phyloP scores from a whole-genome alignment of 2,329 filamentous ascomycete species.

The Cercospora zeae-maydis region DNA sequence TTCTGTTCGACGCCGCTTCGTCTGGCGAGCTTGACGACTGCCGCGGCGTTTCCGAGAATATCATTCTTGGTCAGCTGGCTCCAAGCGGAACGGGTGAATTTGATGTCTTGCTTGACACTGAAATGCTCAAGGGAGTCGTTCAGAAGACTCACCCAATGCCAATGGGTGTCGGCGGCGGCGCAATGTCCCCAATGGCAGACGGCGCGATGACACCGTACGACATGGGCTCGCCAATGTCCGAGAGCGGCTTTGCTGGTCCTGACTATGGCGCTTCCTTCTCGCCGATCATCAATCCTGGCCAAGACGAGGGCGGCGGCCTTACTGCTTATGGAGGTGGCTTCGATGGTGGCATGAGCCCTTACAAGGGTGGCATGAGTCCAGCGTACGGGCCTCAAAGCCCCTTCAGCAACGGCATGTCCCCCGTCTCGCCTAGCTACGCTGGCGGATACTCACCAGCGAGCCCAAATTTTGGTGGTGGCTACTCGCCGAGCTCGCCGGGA shows the following conservation, averaged over 20 bases:
- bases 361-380: slow-evolving; percentile 52
- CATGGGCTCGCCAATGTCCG: slow-evolving; percentile 60
- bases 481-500: slow-evolving; percentile 42
- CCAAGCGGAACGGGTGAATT: slow-evolving; percentile 97
- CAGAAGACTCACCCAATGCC: slow-evolving; percentile 54
- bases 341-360: slow-evolving; percentile 62
- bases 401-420: slow-evolving; percentile 57
- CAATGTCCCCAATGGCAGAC: slow-evolving; percentile 59
- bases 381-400: slow-evolving; percentile 42
- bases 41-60: slow-evolving; percentile 95
- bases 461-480: slow-evolving; percentile 24
- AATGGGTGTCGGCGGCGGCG: slow-evolving; percentile 71
- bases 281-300: slow-evolving; percentile 66
- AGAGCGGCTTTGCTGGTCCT: slow-evolving; percentile 57
- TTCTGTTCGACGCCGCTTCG: slow-evolving; percentile 90
- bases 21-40: slow-evolving; percentile 96
- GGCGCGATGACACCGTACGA: slow-evolving; percentile 95
- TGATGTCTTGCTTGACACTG: slow-evolving; percentile 86
- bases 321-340: slow-evolving; percentile 64
- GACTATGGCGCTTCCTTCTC: slow-evolving; percentile 65
- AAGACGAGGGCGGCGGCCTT: slow-evolving; percentile 53
- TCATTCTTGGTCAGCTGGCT: slow-evolving; percentile 95
- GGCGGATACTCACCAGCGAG: slow-evolving; percentile 31
- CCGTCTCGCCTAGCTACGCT: slow-evolving; percentile 61
- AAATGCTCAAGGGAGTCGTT: slow-evolving; percentile 94